Percentiles rank a stretch among this genome's conserved stretches.
Evolutionary conservation across 2,329 filamentous ascomycete genomes (phyloP).

Genomic region (Pseudopyrenochaeta lycopersici): DNA sequence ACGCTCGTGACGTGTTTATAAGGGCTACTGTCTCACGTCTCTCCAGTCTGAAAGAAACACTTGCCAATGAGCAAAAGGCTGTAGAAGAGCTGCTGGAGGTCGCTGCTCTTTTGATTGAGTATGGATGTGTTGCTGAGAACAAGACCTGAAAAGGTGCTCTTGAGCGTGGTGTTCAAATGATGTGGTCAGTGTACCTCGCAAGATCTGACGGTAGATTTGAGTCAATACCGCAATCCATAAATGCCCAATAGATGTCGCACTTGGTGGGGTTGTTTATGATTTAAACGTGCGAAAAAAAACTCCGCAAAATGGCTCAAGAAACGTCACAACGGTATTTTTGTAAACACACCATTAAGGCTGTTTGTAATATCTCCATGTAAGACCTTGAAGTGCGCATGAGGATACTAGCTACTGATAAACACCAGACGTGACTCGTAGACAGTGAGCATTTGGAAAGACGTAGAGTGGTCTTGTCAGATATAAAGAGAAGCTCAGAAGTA

Average conservation of each 20-base stretch:
- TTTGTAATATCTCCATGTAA: too few relatives aligned
- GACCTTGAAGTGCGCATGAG: too few relatives aligned
- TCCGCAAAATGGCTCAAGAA: neutral
- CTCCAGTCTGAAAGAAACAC: neutral
- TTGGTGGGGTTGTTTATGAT: neutral
- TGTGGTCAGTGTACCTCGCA: neutral
- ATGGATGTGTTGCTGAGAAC: neutral
- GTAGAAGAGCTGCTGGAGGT: neutral
- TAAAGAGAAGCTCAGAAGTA: too few relatives aligned
- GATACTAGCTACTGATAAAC: constrained; percentile 11
- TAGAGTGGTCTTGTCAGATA: constrained; percentile 7
- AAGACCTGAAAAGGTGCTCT: neutral
- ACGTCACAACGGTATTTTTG: too few relatives aligned
- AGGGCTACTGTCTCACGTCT: neutral
- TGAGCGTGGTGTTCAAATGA: neutral
- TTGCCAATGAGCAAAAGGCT: neutral
- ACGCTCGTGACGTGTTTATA: neutral
- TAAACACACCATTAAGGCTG: too few relatives aligned
- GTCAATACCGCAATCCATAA: neutral
- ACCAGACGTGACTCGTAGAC: constrained; percentile 20
- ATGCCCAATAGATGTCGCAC: neutral
- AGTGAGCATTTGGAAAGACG: constrained; percentile 10
- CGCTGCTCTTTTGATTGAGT: neutral
- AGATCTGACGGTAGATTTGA: neutral
- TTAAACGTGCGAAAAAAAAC: neutral